phyloP scores from a whole-genome alignment of 176 grass and related monocot genomes.

The Oryza nivara region DNA sequence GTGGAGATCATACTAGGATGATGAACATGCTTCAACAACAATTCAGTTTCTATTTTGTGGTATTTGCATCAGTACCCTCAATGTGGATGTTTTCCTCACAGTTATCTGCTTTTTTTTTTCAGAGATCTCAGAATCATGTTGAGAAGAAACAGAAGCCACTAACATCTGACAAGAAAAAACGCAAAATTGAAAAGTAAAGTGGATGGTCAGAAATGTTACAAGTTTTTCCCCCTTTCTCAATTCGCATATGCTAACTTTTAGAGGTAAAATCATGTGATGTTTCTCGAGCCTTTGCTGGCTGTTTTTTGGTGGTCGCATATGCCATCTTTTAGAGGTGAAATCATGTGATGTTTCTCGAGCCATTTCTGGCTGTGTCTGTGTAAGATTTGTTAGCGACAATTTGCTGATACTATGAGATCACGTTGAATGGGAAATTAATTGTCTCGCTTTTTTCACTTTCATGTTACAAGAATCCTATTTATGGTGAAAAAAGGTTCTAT shows the following conservation, averaged over 20 bases:
- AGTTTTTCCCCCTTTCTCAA: background rate
- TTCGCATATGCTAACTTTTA: background rate
- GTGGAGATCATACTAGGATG: slow-evolving; percentile 28
- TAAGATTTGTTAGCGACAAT: background rate
- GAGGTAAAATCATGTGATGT: background rate
- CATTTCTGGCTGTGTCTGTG: background rate
- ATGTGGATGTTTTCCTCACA: background rate
- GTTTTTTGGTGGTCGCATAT: background rate
- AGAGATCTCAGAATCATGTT: slow-evolving; percentile 49
- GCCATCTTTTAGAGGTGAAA: background rate
- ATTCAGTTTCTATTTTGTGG: slow-evolving; percentile 13
- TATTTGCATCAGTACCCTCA: background rate
- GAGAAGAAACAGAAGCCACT: slow-evolving; percentile 44
- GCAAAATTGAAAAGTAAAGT: slow-evolving; percentile 44
- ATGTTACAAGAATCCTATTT: background rate
- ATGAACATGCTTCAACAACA: background rate
- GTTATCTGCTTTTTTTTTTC: slow-evolving; percentile 31
- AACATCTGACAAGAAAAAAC: slow-evolving; percentile 52
- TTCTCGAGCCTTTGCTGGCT: background rate
- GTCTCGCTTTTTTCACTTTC: background rate
- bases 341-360: background rate
- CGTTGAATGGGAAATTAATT: background rate
- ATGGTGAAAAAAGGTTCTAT: background rate
- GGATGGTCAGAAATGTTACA: background rate
- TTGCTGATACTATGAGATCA: background rate